These are phyloP conservation scores for Coniochaeta sp. DNA, from an alignment of 2,329 filamentous ascomycete genomes.

Conservation along the genomic window DNA sequence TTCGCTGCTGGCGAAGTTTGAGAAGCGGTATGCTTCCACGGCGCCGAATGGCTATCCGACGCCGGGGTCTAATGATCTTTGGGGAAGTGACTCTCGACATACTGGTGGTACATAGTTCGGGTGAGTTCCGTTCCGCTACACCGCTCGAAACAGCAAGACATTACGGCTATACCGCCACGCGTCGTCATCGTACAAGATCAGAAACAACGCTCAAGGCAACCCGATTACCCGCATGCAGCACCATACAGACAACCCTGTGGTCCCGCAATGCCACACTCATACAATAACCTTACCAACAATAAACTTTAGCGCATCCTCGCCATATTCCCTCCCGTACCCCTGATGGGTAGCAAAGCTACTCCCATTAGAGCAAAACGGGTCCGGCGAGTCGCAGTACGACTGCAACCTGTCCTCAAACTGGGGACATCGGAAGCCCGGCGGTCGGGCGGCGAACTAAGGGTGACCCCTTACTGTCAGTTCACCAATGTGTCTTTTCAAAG, in stretches of 20 bases:
- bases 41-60: slow-evolving; percentile 7
- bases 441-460: slow-evolving; percentile 53
- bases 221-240: neutral
- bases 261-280: neutral
- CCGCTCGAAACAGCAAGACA: neutral
- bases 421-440: slow-evolving; percentile 44
- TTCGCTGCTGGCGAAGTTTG: slow-evolving; percentile 21
- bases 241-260: too few species aligned
- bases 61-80: slow-evolving; percentile 6
- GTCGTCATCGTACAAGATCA: neutral
- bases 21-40: slow-evolving; percentile 25
- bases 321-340: slow-evolving; percentile 50
- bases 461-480: slow-evolving; percentile 7
- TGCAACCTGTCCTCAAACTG: slow-evolving; percentile 40
- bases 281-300: slow-evolving; percentile 41
- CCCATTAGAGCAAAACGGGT: slow-evolving; percentile 57
- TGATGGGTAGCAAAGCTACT: slow-evolving; percentile 46
- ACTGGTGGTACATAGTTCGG: too few species aligned
- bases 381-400: slow-evolving; percentile 52
- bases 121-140: neutral
- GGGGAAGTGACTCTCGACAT: too few species aligned
- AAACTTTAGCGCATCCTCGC: slow-evolving; percentile 47
- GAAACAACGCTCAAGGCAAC: neutral
- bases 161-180: neutral
- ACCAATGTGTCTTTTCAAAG: too few species aligned